Base-by-base conservation (phyloP, 768 basidiomycete genomes). In the Psilocybe azurescens region DNA sequence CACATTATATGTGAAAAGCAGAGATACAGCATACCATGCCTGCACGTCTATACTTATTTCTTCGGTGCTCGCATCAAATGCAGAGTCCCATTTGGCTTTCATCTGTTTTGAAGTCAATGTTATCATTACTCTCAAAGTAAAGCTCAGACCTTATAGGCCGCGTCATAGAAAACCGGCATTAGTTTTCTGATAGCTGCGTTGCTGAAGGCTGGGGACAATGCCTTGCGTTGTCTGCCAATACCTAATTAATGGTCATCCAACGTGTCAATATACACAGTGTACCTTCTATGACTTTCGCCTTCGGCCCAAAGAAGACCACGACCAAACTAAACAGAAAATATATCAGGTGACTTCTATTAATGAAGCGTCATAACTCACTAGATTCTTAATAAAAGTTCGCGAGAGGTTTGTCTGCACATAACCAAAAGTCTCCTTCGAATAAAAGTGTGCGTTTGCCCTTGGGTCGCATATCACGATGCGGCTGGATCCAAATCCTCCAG, bases 101-200 rank as follows among this genome's bases (percentile, higher is more conserved):
- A 79, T 66, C 79, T 81, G 32, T 28, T n/a, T 38, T 24, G 36
- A 24, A 39, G n/a, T n/a, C n/a, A n/a, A n/a, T n/a, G n/a, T n/a
- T n/a, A n/a, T n/a, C n/a, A n/a, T n/a, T n/a, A n/a, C n/a, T n/a
- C n/a, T n/a, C n/a, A n/a, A n/a, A n/a, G n/a, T n/a, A n/a, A n/a
- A n/a, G n/a, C n/a, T n/a, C n/a, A n/a, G n/a, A 82, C 85, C 78
- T 84, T 83, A 67, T 86, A 81, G 1, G 78, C 76, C 0, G 82
- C 79, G 61, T 86, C 83, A 57, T 78, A 83, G 69, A 86, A 86
- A 2, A 85, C 76, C 1, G 75, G 67, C 0, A 78, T 81, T 7
- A 85, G 67, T 30, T 70, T 76, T 16, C 83, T 78, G 48, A 86
- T 81, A 0, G 82, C 79, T 1, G 81, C 76, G 63, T 80, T 83